Evolutionary conservation across 306 rosid species (phyloP), one percentile per base, ranked within the genome.

Genomic region (Malus sieversii): DNA sequence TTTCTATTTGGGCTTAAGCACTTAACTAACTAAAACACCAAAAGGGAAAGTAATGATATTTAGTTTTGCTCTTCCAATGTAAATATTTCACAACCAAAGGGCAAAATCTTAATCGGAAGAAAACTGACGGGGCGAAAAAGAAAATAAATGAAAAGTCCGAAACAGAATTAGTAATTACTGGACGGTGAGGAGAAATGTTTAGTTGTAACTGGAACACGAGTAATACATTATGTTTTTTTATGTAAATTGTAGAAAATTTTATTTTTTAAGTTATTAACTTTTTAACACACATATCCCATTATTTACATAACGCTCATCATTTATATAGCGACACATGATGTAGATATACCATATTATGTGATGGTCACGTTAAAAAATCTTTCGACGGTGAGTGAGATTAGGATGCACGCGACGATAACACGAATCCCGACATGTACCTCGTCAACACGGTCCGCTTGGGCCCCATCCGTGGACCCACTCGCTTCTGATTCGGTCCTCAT

Each of bases 381-480:
- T 2, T 27, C 29, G 85, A 80, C 84, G 87, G 83, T 77, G 88
- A 79, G 83, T 77, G 87, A 82, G 80, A 81, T 80, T 83, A 82
- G 75, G 85, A 80, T 80, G 82, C 91, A 88, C 87, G 93, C 82
- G 91, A 87, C 76, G 83, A 90, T 89, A 88, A 73, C 87, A 81
- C 66, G 64, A 88, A 82, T 83, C 82, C 87, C 89, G 90, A 90
- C 93, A 83, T 57, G 32, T 71, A 75, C 87, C 65, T 84, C 83
- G 91, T 88, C 90, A 85, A 90, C 86, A 84, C 84, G 85, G 74
- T 77, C 58, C 57, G 3, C 1, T 15, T 2, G 85, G 86, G 86
- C 2, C 85, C 87, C 83, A 65, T 80, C 42, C 3, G 20, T 71
- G 48, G 70, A 79, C 89, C 72, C 82, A 66, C 61, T 15, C 70